Percentiles rank a stretch among this genome's conserved stretches.
These are phyloP conservation scores for Flaveria linearis DNA, from an alignment of 129 eudicot genomes.

Conservation along the genomic window DNA sequence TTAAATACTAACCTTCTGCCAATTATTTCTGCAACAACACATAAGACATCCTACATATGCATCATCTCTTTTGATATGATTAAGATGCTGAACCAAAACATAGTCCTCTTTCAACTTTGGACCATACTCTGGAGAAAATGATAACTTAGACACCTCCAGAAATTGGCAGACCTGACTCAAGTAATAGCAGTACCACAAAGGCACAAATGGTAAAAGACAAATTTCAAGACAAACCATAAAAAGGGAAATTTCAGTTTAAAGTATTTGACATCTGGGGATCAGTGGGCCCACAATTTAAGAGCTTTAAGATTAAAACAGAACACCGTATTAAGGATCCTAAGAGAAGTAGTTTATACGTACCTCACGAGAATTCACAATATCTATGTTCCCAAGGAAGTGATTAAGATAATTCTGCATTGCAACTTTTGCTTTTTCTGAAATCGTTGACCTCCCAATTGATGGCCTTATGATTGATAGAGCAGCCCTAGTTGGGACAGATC, in stretches of 20 bases:
- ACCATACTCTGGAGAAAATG: constrained; percentile 80
- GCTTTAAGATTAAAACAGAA: constrained; percentile 5
- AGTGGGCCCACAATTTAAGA: constrained; percentile 8
- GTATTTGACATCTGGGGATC: constrained; percentile 9
- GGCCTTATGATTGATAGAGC: constrained; percentile 78
- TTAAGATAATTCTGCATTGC: constrained; percentile 94
- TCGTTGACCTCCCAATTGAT: constrained; percentile 55
- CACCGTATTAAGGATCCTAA: neutral
- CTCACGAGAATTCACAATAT: constrained; percentile 82
- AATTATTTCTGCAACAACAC: constrained; percentile 60
- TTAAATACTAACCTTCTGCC: constrained; percentile 63
- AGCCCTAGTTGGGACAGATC: constrained; percentile 81
- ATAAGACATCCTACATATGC: constrained; percentile 43
- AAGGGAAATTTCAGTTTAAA: constrained; percentile 11
- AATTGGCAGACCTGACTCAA: constrained; percentile 80
- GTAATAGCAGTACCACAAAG: constrained; percentile 28
- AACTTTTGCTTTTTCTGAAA: constrained; percentile 70
- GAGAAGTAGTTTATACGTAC: constrained; percentile 38
- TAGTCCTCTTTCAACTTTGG: constrained; percentile 92
- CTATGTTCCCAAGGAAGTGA: constrained; percentile 85
- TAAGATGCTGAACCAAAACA: constrained; percentile 64
- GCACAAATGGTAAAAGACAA: neutral
- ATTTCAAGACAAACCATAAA: constrained; percentile 1
- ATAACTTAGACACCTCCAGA: constrained; percentile 90
- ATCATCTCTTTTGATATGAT: constrained; percentile 48